phyloP scores from a whole-genome alignment of 2,329 filamentous ascomycete species.

The Aureobasidium musti region DNA sequence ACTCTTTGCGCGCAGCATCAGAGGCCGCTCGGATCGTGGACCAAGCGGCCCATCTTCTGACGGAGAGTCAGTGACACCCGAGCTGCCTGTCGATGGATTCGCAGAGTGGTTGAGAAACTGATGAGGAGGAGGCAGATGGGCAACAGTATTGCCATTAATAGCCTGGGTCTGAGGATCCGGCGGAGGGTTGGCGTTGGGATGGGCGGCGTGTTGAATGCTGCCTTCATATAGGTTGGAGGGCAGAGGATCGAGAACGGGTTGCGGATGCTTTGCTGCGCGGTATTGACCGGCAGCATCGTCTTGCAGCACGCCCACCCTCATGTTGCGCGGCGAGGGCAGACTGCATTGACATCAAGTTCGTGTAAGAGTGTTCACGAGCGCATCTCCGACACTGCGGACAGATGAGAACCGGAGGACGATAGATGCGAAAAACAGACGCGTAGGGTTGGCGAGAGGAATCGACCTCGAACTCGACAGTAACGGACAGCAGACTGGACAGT shows the following conservation, averaged over 20 bases:
- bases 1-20: conserved; percentile 54
- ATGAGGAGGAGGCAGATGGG: conserved; percentile 17
- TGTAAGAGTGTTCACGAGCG: conserved; percentile 10
- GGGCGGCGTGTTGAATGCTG: conserved; percentile 16
- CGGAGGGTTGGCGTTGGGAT: conserved; percentile 10
- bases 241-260: conserved; percentile 35
- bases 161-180: conserved; percentile 22
- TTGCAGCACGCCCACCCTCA: conserved; percentile 33
- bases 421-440: conserved; percentile 1
- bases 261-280: conserved; percentile 37
- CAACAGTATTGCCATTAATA: conserved; percentile 24
- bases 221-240: conserved; percentile 29
- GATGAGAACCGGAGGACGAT: background rate
- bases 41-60: conserved; percentile 12
- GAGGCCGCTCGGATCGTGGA: conserved; percentile 35
- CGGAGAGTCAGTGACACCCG: background rate
- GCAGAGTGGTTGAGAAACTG: conserved; percentile 19
- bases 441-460: background rate
- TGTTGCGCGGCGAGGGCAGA: conserved; percentile 27
- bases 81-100: background rate
- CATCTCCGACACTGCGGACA: background rate
- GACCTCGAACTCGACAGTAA: background rate
- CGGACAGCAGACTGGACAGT: background rate
- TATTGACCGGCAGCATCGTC: conserved; percentile 34
- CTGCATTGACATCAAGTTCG: conserved; percentile 26